phyloP scores from a whole-genome alignment of 805 yeast genomes.

The Kuraishia capsulata region DNA sequence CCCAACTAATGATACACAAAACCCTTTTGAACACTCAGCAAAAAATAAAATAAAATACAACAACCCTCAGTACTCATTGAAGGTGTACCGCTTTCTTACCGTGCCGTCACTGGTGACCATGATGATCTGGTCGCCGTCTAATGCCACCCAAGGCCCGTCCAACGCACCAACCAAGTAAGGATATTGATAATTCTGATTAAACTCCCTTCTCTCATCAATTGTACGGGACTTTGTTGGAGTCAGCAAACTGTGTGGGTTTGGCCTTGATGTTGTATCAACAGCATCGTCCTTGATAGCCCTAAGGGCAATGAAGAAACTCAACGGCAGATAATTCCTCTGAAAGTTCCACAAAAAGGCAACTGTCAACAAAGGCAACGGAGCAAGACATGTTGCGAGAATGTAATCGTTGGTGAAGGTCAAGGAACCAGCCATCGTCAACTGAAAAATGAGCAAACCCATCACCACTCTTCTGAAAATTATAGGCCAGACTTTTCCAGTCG shows the following conservation, averaged over 20 bases:
- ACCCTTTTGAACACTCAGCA: too few species aligned
- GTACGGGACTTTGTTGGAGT: conserved; percentile 33
- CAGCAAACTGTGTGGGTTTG: conserved; percentile 1
- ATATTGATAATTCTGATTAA: conserved; percentile 63
- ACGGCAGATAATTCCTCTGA: conserved; percentile 71
- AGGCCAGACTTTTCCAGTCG: conserved; percentile 97
- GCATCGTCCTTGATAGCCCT: conserved; percentile 53
- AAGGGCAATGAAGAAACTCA: conserved; percentile 78
- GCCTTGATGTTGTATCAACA: too few species aligned
- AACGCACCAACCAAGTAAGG: conserved; percentile 61
- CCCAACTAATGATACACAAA: too few species aligned
- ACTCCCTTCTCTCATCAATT: conserved; percentile 71
- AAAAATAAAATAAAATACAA: conserved; percentile 1
- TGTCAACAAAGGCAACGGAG: conserved; percentile 71
- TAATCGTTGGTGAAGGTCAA: conserved; percentile 72
- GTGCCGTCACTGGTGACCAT: conserved; percentile 32
- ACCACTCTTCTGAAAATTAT: conserved; percentile 74
- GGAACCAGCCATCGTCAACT: conserved; percentile 88
- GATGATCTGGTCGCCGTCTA: conserved; percentile 47
- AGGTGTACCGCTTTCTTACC: conserved; percentile 16
- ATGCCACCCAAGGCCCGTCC: conserved; percentile 81
- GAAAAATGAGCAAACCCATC: conserved; percentile 75
- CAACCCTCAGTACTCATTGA: conserved; percentile 18
- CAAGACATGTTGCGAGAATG: conserved; percentile 56
- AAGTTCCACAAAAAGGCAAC: conserved; percentile 67